phyloP scores from a whole-genome alignment of 2,329 filamentous ascomycete species.

The Geosmithia morbida region DNA sequence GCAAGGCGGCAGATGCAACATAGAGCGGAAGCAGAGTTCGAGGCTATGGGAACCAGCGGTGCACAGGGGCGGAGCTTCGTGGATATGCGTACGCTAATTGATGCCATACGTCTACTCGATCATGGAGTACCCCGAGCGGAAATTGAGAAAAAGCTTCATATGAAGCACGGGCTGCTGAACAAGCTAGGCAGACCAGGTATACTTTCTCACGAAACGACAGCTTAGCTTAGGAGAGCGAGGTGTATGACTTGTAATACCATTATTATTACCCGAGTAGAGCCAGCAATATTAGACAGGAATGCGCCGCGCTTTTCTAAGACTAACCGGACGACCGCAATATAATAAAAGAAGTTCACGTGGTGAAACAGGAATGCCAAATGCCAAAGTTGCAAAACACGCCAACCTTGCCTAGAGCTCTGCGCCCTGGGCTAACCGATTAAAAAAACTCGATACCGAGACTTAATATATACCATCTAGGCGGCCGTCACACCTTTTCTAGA shows the following conservation, averaged over 20 bases:
- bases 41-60: conserved; percentile 18
- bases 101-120: conserved; percentile 28
- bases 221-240: background rate
- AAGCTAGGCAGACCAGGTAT: conserved; percentile 26
- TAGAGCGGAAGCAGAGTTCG: conserved; percentile 27
- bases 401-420: background rate
- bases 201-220: conserved; percentile 15
- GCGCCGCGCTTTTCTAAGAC: background rate
- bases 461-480: background rate
- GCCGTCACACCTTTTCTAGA: background rate
- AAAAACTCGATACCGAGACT: background rate
- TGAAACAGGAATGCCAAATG: background rate
- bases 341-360: background rate
- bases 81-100: conserved; percentile 29
- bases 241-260: background rate
- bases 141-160: conserved; percentile 30
- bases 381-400: background rate
- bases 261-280: background rate
- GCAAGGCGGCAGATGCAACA: conserved; percentile 29
- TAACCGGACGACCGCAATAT: background rate
- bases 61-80: conserved; percentile 26
- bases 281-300: background rate
- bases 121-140: conserved; percentile 19
- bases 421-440: background rate
- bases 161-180: conserved; percentile 28